Percentiles rank a stretch among this genome's conserved stretches.
Conservation (phyloP, 2,329 filamentous ascomycete genomes). For the Thielaviopsis punctulata region DNA sequence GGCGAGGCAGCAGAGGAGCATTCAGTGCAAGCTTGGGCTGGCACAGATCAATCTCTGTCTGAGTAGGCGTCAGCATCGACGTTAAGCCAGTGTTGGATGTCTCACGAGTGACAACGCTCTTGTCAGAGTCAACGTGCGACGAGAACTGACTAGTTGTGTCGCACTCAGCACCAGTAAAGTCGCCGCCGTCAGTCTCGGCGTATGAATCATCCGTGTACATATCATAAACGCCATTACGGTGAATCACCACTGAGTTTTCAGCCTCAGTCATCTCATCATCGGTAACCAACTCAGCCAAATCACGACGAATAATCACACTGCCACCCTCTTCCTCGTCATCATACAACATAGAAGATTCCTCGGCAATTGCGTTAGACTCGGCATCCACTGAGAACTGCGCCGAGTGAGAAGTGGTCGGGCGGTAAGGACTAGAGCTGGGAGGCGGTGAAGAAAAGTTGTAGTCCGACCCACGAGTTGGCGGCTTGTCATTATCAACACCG, state of each 20-base stretch:
- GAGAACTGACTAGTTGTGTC: constrained; percentile 20
- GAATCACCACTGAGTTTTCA: constrained; percentile 10
- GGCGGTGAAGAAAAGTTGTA: constrained; percentile 46
- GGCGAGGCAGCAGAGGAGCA: constrained; percentile 18
- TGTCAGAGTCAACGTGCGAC: constrained; percentile 14
- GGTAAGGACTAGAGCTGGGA: constrained; percentile 40
- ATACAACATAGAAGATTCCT: constrained; percentile 43
- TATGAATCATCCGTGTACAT: constrained; percentile 26
- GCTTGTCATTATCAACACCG: constrained; percentile 54
- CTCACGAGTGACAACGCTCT: constrained; percentile 18
- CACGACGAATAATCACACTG: constrained; percentile 52
- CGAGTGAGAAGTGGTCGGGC: constrained; percentile 23
- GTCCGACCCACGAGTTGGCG: constrained; percentile 40
- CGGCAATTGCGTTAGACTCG: constrained; percentile 49
- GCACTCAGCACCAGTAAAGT: constrained; percentile 13
- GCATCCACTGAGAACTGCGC: neutral
- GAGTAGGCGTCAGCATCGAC: constrained; percentile 7
- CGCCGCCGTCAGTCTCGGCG: constrained; percentile 29
- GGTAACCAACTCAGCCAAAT: constrained; percentile 33
- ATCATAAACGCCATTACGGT: constrained; percentile 9
- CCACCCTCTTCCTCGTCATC: constrained; percentile 36
- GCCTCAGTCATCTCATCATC: constrained; percentile 25
- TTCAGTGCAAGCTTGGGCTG: constrained; percentile 14
- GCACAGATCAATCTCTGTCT: constrained; percentile 9
- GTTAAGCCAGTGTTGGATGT: constrained; percentile 7